Evolutionary conservation across 2,329 filamentous ascomycete genomes (phyloP).

Genomic region (Purpureocillium lavendulum): DNA sequence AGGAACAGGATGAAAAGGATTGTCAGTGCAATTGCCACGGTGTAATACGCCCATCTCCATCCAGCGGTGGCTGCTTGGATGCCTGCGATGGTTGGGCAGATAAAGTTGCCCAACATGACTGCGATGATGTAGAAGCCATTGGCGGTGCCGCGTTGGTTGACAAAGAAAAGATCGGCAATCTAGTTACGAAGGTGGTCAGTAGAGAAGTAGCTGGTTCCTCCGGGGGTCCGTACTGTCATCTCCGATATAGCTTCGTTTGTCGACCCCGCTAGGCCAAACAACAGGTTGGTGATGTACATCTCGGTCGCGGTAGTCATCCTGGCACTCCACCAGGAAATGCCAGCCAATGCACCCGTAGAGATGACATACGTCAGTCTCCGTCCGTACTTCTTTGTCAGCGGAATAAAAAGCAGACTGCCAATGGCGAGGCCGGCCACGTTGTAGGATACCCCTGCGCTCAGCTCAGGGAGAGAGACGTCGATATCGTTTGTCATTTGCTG

Average conservation of each 20-base stretch:
- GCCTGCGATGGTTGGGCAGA: conserved; percentile 22
- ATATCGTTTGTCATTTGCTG: conserved; percentile 14
- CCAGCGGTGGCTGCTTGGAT: conserved; percentile 11
- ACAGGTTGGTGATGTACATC: conserved; percentile 14
- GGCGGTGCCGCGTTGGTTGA: conserved; percentile 20
- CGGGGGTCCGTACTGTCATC: conserved; percentile 21
- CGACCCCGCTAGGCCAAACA: conserved; percentile 26
- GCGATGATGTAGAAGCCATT: conserved; percentile 22
- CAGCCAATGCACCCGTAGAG: conserved; percentile 13
- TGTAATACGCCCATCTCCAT: conserved; percentile 18
- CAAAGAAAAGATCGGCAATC: conserved; percentile 24
- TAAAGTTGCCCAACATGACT: conserved; percentile 20
- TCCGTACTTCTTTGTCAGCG: conserved; percentile 24
- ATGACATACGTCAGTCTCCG: conserved; percentile 21
- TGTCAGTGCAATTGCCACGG: conserved; percentile 9
- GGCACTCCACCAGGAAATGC: conserved; percentile 13
- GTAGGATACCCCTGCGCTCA: conserved; percentile 17
- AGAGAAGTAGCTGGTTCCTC: no score
- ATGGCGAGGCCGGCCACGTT: conserved; percentile 21
- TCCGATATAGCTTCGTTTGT: conserved; percentile 29
- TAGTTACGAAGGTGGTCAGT: no score
- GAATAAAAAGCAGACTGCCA: conserved; percentile 25
- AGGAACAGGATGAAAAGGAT: conserved; percentile 8
- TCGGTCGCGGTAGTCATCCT: conserved; percentile 13
- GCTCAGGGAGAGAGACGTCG: conserved; percentile 13